Base-by-base conservation (phyloP, 1,284 basidiomycete species). In the Inonotus hispidus region DNA sequence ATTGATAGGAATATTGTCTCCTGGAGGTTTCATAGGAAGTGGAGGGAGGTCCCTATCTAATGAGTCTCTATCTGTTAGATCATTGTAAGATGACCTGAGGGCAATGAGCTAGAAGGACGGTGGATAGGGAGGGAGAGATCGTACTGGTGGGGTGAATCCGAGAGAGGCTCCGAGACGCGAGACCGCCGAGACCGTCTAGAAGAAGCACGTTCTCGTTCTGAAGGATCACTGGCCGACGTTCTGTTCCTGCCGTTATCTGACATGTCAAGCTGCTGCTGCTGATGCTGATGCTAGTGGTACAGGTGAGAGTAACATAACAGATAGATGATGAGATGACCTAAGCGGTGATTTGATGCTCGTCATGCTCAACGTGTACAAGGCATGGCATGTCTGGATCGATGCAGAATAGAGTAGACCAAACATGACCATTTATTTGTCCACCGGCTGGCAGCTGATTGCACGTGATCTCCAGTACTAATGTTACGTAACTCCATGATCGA, bases 161-260 rank as follows among this genome's bases (percentile, higher is more conserved):
- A 23, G 19, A 29, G 32, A 8, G 29, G n/a, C 5, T 46, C 19
- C 7, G 56, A 49, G 21, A 58, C 56, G 52, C 58, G 58, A 14
- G 58, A 60, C 10, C 39, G 58, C 23, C 58, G 32, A 23, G 58
- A 60, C 8, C 49, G 43, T 19, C n/a, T n/a, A n/a, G n/a, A n/a
- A n/a, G n/a, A n/a, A n/a, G n/a, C n/a, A n/a, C n/a, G n/a, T n/a
- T n/a, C n/a, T n/a, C n/a, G n/a, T n/a, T n/a, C n/a, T n/a, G 32
- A 32, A 32, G 41, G 52, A 52, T n/a, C 50, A 16, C 27, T 52
- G 50, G 1, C 52, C 7, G 58, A 60, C 52, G 46, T 60, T 54
- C 58, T 27, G 43, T 16, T 27, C 14, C 14, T 13, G 32, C 21
- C 25, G 7, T 45, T 45, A n/a, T 27, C 56, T 50, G 45, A 19